Percentiles rank a stretch among this genome's conserved stretches.
Conservation (phyloP, 2,329 filamentous ascomycete species). For the Nigrograna mackinnonii region DNA sequence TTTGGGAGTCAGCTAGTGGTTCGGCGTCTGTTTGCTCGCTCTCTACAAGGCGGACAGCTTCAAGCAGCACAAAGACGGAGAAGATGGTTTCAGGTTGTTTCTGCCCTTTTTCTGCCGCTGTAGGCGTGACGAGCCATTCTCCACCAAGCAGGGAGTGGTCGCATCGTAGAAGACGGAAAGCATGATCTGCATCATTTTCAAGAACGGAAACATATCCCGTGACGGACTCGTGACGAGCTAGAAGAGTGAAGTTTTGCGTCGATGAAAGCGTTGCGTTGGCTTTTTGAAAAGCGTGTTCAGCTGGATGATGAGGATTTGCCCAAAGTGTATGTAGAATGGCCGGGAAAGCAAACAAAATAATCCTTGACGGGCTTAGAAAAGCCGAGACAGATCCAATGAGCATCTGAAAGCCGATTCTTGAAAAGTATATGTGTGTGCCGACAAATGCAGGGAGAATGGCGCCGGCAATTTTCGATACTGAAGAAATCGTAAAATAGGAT, state of each 20-base stretch:
- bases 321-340: constrained; percentile 72
- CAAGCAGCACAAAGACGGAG: constrained; percentile 92
- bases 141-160: constrained; percentile 94
- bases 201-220: constrained; percentile 94
- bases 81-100: constrained; percentile 84
- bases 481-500: constrained; percentile 67
- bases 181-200: constrained; percentile 66
- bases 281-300: constrained; percentile 60
- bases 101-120: constrained; percentile 44
- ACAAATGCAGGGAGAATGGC: constrained; percentile 54
- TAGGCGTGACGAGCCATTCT: constrained; percentile 72
- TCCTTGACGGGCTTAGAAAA: constrained; percentile 68
- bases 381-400: constrained; percentile 68
- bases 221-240: constrained; percentile 82
- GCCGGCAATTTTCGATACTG: constrained; percentile 46
- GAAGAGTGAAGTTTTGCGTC: constrained; percentile 69
- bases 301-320: constrained; percentile 74
- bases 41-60: constrained; percentile 83
- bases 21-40: constrained; percentile 32
- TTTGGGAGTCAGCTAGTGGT: constrained; percentile 62
- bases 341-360: constrained; percentile 69
- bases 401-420: constrained; percentile 73
- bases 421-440: constrained; percentile 66
- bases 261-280: constrained; percentile 68
- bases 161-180: constrained; percentile 83